Percentiles rank a stretch among this genome's conserved stretches.
Evolutionary conservation across 2,329 filamentous ascomycete genomes (phyloP).

Genomic region (Colletotrichum sansevieriae): DNA sequence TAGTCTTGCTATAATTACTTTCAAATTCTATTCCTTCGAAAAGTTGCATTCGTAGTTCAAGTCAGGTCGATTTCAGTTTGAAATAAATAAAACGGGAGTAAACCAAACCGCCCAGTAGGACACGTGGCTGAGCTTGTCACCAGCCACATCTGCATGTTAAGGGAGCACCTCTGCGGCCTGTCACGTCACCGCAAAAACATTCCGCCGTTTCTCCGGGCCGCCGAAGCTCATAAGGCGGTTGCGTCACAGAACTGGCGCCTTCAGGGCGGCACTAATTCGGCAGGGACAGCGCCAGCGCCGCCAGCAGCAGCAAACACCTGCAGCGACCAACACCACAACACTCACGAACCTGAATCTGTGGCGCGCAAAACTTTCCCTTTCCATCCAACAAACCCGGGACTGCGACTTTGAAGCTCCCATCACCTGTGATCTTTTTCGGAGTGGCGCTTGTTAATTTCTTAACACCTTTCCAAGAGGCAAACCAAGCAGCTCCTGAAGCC

Average conservation of each 20-base stretch:
- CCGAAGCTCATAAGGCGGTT: constrained; percentile 19
- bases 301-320: not conserved
- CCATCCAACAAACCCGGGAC: not conserved
- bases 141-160: not conserved
- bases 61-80: no score
- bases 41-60: no score
- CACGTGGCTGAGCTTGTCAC: not conserved
- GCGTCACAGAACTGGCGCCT: constrained; percentile 43
- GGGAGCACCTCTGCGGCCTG: not conserved
- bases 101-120: not conserved
- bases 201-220: constrained; percentile 17
- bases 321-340: not conserved
- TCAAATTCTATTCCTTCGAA: no score
- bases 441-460: not conserved
- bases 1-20: no score
- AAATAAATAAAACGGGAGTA: no score
- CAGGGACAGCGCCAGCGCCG: not conserved
- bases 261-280: constrained; percentile 17
- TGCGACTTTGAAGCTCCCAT: not conserved
- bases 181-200: constrained; percentile 23
- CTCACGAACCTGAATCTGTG: constrained; percentile 3
- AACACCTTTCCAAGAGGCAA: not conserved
- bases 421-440: not conserved
- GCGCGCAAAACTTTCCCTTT: constrained; percentile 3
- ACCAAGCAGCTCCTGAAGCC: not conserved